phyloP scores from a whole-genome alignment of 192 early-diverging fungal species.

The Coemansia biformis region DNA sequence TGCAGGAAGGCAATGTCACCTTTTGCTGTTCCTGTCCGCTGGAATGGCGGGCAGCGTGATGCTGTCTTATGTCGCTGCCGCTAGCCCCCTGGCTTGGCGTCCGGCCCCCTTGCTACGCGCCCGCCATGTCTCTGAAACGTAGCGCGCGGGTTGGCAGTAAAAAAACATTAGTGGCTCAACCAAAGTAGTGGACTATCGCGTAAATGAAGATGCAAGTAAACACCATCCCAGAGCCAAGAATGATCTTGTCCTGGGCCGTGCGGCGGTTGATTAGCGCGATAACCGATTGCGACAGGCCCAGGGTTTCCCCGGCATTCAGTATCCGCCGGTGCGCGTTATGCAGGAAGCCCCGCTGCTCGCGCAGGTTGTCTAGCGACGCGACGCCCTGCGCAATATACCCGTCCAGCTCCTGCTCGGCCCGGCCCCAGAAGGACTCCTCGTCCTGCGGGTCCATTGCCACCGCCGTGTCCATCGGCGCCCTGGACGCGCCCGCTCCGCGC shows the following conservation, averaged over 20 bases:
- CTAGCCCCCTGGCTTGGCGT: too few relatives aligned
- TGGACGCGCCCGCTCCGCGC: neutral
- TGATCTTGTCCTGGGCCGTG: conserved; percentile 48
- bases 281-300: conserved; percentile 41
- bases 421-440: conserved; percentile 31
- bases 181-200: conserved; percentile 43
- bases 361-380: conserved; percentile 33
- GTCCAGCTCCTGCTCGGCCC: conserved; percentile 37
- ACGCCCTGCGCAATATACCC: conserved; percentile 43
- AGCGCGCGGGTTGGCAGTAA: too few relatives aligned
- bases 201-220: conserved; percentile 35
- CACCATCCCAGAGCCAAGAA: conserved; percentile 35
- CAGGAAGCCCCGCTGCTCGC: conserved; percentile 40
- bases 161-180: conserved; percentile 10
- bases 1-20: too few relatives aligned
- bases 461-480: conserved; percentile 28
- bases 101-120: too few relatives aligned
- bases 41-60: too few relatives aligned
- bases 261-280: conserved; percentile 44
- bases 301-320: conserved; percentile 33
- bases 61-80: too few relatives aligned
- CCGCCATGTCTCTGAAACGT: too few relatives aligned
- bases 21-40: too few relatives aligned
- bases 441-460: conserved; percentile 33
- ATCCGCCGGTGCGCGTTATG: conserved; percentile 30